Evolutionary conservation across 2,329 filamentous ascomycete species (phyloP).

Genomic region (Cytospora schulzeri): DNA sequence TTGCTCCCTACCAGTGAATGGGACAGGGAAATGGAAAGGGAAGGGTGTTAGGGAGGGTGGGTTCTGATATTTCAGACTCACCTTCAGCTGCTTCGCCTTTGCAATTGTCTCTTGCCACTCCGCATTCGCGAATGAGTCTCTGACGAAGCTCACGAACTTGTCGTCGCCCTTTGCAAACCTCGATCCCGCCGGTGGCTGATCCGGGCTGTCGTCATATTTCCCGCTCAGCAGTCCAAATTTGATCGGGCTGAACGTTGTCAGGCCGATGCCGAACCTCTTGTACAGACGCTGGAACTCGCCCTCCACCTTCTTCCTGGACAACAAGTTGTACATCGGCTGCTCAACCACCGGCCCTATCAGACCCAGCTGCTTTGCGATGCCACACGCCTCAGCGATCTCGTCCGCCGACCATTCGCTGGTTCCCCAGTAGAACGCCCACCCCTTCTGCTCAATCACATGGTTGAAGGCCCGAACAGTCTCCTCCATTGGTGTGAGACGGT

Average conservation of each 20-base stretch:
- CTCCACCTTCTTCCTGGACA: slow-evolving; percentile 64
- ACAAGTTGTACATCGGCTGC: slow-evolving; percentile 69
- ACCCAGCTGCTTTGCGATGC: slow-evolving; percentile 58
- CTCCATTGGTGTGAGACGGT: slow-evolving; percentile 69
- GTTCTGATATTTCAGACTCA: slow-evolving; percentile 8
- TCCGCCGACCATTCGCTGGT: slow-evolving; percentile 72
- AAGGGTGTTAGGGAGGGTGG: no score
- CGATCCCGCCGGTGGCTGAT: slow-evolving; percentile 61
- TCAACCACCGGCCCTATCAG: slow-evolving; percentile 67
- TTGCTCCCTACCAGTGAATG: background rate
- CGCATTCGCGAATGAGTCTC: slow-evolving; percentile 52
- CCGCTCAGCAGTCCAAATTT: slow-evolving; percentile 61
- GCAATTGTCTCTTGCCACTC: slow-evolving; percentile 56
- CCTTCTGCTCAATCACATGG: slow-evolving; percentile 64
- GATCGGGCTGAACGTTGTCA: slow-evolving; percentile 62
- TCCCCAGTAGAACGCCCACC: slow-evolving; percentile 73
- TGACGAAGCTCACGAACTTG: slow-evolving; percentile 59
- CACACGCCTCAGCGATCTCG: slow-evolving; percentile 66
- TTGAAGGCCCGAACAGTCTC: slow-evolving; percentile 73
- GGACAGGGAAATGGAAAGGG: background rate
- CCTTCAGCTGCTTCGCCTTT: slow-evolving; percentile 57
- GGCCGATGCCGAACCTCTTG: slow-evolving; percentile 57
- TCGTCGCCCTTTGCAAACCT: slow-evolving; percentile 61
- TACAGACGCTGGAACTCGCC: slow-evolving; percentile 64
- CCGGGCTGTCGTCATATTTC: slow-evolving; percentile 66